Conservation (phyloP, 2,329 filamentous ascomycete species). For the Teratosphaeria gauchensis region DNA sequence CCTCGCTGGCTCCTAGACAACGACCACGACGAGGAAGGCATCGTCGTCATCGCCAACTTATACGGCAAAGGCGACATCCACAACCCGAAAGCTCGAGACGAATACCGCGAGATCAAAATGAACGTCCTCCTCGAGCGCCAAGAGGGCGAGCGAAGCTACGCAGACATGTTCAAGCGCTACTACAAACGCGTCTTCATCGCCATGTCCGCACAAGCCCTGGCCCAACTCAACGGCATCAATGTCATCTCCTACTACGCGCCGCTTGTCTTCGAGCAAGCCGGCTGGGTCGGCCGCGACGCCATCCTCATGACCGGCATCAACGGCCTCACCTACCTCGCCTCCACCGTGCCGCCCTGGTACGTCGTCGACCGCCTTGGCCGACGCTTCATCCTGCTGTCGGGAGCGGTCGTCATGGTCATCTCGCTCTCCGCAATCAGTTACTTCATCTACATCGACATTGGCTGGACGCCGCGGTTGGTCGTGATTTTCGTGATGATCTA, state of each 20-base stretch:
- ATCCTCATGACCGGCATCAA: conserved; percentile 98
- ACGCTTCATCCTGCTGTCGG: conserved; percentile 78
- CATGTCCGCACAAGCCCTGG: conserved; percentile 94
- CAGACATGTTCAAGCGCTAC: conserved; percentile 92
- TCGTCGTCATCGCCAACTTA: conserved; percentile 94
- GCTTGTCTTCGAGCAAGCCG: conserved; percentile 89
- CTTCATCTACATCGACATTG: conserved; percentile 82
- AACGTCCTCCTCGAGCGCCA: conserved; percentile 85
- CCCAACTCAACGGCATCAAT: conserved; percentile 97
- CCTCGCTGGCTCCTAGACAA: conserved; percentile 97
- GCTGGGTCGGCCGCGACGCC: conserved; percentile 84
- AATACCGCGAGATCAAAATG: conserved; percentile 99
- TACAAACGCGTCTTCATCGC: conserved; percentile 89
- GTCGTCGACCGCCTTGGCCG: conserved; percentile 88
- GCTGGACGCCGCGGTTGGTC: conserved; percentile 68
- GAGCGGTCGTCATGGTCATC: conserved; percentile 79
- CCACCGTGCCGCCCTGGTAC: conserved; percentile 94
- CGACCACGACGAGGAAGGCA: conserved; percentile 95
- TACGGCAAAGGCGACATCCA: conserved; percentile 95
- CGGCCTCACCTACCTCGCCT: conserved; percentile 78
- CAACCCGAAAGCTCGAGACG: conserved; percentile 81
- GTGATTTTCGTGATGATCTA: conserved; percentile 97
- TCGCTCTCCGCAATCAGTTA: conserved; percentile 87
- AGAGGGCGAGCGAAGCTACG: conserved; percentile 85
- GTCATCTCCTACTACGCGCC: conserved; percentile 99